Percentiles rank a stretch among this genome's conserved stretches.
Evolutionary conservation across 805 yeast genomes (phyloP).

Genomic region (Wickerhamiella brachini): DNA sequence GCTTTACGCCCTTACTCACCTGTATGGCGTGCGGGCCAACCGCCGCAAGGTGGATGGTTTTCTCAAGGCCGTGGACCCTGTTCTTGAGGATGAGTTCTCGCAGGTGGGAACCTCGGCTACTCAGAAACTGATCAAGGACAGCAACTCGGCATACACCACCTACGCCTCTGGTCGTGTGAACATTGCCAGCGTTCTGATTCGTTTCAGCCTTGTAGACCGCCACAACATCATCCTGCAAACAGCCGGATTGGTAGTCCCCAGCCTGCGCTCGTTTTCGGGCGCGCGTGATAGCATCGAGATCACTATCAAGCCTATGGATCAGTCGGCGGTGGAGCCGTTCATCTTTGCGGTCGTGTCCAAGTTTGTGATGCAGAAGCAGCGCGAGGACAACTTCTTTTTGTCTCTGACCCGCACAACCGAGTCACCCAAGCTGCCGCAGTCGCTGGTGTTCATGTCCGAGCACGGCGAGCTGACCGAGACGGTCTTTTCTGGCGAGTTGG

Average conservation of each 20-base stretch:
- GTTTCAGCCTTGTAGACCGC: slow-evolving; percentile 58
- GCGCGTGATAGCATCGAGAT: slow-evolving; percentile 46
- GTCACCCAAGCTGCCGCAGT: slow-evolving; percentile 59
- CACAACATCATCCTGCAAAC: slow-evolving; percentile 60
- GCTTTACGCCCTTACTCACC: slow-evolving; percentile 37
- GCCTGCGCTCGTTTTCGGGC: slow-evolving; percentile 34
- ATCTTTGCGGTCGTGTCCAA: slow-evolving; percentile 79
- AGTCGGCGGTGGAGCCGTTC: slow-evolving; percentile 46
- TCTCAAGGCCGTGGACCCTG: slow-evolving; percentile 36
- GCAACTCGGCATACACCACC: slow-evolving; percentile 44
- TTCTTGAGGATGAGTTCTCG: slow-evolving; percentile 53
- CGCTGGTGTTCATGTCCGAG: slow-evolving; percentile 83
- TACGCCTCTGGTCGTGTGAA: slow-evolving; percentile 86
- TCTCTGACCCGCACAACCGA: slow-evolving; percentile 69
- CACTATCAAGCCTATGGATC: slow-evolving; percentile 38
- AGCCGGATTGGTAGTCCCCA: slow-evolving; percentile 48
- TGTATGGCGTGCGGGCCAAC: slow-evolving; percentile 49
- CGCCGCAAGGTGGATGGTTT: slow-evolving; percentile 38
- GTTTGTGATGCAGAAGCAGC: slow-evolving; percentile 58
- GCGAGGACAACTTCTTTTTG: slow-evolving; percentile 67
- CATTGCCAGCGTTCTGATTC: slow-evolving; percentile 47
- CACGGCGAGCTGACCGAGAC: slow-evolving; percentile 64
- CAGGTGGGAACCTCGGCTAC: slow-evolving; percentile 44
- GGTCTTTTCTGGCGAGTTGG: slow-evolving; percentile 37
- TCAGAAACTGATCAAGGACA: slow-evolving; percentile 41